These are phyloP conservation scores for Chimonanthus praecox DNA, from an alignment of 164 flowering plant genomes.

Conservation along the genomic window DNA sequence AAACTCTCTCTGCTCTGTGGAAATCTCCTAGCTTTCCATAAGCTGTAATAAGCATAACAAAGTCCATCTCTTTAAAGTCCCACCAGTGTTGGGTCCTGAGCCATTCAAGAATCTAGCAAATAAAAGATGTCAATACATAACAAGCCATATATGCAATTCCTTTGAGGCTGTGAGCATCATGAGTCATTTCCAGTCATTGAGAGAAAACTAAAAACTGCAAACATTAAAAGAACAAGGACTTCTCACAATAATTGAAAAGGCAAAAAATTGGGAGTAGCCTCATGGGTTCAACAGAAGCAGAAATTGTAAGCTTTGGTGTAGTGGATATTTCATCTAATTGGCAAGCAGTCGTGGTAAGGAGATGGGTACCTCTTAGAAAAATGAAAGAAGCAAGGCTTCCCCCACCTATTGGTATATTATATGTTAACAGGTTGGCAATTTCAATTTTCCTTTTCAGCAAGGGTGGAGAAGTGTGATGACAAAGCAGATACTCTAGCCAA, in stretches of 20 bases:
- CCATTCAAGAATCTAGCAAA: slow-evolving; percentile 88
- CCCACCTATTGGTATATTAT: too few species aligned
- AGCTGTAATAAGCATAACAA: slow-evolving; percentile 87
- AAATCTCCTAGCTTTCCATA: slow-evolving; percentile 91
- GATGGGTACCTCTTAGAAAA: too few species aligned
- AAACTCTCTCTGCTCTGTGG: slow-evolving; percentile 62
- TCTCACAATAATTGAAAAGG: neutral
- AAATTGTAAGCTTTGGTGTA: too few species aligned
- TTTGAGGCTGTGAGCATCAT: neutral
- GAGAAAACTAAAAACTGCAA: neutral
- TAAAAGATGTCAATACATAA: neutral
- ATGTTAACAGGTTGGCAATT: too few species aligned
- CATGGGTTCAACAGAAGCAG: too few species aligned
- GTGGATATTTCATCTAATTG: too few species aligned
- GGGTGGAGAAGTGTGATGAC: too few species aligned
- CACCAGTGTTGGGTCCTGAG: slow-evolving; percentile 90
- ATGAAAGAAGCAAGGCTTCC: too few species aligned
- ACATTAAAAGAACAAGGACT: neutral
- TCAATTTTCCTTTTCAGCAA: too few species aligned
- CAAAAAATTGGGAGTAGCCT: neutral
- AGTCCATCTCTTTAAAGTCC: slow-evolving; percentile 89
- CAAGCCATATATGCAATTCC: neutral
- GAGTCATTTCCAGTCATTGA: neutral
- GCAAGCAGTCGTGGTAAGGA: too few species aligned
- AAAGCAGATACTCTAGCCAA: too few species aligned